phyloP scores from a whole-genome alignment of 768 basidiomycete genomes.

The Auricularia sp. region DNA sequence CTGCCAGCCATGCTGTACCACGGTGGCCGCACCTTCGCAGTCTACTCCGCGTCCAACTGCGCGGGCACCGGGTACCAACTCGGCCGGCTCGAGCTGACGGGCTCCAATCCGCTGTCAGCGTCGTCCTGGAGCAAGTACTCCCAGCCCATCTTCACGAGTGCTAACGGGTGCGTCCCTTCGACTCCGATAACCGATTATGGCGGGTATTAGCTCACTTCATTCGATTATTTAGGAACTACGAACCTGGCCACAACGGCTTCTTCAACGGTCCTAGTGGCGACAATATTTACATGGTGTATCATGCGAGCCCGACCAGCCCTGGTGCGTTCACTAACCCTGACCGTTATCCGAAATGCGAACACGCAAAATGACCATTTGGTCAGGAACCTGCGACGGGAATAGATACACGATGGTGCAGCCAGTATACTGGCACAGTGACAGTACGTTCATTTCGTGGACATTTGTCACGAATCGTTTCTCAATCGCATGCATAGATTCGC shows the following conservation, averaged over 20 bases:
- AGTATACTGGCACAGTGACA: slow-evolving; percentile 5
- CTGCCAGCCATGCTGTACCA: slow-evolving; percentile 2
- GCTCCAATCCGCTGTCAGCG: slow-evolving; percentile 4
- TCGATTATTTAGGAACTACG: slow-evolving; percentile 2
- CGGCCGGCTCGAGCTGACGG: slow-evolving; percentile 6
- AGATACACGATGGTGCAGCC: slow-evolving; percentile 8
- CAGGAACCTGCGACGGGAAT: slow-evolving; percentile 6
- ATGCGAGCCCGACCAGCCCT: slow-evolving; percentile 5
- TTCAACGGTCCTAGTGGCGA: slow-evolving; percentile 5
- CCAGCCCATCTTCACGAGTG: slow-evolving; percentile 1
- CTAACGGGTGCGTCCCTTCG: background rate
- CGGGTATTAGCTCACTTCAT: background rate
- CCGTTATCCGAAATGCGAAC: too few relatives aligned
- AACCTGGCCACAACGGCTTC: slow-evolving; percentile 9
- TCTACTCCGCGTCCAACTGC: slow-evolving; percentile 7
- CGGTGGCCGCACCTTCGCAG: slow-evolving; percentile 3
- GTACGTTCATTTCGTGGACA: background rate
- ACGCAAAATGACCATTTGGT: too few relatives aligned
- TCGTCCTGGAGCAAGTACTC: slow-evolving; percentile 5
- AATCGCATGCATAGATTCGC: background rate
- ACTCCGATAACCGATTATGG: background rate
- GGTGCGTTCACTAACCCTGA: background rate
- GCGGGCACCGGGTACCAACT: slow-evolving; percentile 4
- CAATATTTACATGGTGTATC: slow-evolving; percentile 2
- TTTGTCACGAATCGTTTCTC: background rate